phyloP scores from a whole-genome alignment of 139 green algal genomes.

The Closterium sp. region DNA sequence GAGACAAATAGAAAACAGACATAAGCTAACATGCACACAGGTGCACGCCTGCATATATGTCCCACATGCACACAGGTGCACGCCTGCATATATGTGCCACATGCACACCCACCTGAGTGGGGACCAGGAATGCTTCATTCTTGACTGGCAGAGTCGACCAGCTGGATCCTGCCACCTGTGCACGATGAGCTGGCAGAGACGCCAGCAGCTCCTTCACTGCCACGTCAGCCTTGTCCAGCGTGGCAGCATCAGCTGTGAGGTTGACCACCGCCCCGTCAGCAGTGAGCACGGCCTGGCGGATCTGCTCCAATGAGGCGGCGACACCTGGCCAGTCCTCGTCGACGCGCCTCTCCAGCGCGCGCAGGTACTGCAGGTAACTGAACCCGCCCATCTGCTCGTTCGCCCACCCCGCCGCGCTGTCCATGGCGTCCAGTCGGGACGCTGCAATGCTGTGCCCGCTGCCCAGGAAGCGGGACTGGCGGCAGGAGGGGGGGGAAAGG shows the following conservation, averaged over 20 bases:
- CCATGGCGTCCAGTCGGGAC: slow-evolving; percentile 80
- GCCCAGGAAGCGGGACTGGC: slow-evolving; percentile 61
- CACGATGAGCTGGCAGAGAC: slow-evolving; percentile 64
- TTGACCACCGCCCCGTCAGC: slow-evolving; percentile 84
- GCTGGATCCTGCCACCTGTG: background rate
- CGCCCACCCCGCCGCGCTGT: slow-evolving; percentile 77
- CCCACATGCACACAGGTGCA: background rate
- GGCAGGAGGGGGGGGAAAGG: too few species aligned
- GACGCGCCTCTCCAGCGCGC: slow-evolving; percentile 75
- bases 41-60: too few species aligned
- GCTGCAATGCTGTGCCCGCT: slow-evolving; percentile 81
- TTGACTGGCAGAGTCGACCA: slow-evolving; percentile 45
- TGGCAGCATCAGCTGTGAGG: slow-evolving; percentile 83
- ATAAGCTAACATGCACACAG: background rate
- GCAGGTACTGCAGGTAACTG: slow-evolving; percentile 86
- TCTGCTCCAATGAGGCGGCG: slow-evolving; percentile 57
- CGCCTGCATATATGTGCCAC: background rate
- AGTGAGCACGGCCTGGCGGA: slow-evolving; percentile 75
- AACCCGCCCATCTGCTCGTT: slow-evolving; percentile 87
- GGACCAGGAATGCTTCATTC: slow-evolving; percentile 91
- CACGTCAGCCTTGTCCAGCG: slow-evolving; percentile 63
- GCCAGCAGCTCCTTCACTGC: slow-evolving; percentile 74
- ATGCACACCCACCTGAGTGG: slow-evolving; percentile 73
- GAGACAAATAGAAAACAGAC: too few species aligned
- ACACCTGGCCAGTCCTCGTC: slow-evolving; percentile 87